phyloP scores from a whole-genome alignment of 768 basidiomycete genomes.

The Leccinum variicolor region DNA sequence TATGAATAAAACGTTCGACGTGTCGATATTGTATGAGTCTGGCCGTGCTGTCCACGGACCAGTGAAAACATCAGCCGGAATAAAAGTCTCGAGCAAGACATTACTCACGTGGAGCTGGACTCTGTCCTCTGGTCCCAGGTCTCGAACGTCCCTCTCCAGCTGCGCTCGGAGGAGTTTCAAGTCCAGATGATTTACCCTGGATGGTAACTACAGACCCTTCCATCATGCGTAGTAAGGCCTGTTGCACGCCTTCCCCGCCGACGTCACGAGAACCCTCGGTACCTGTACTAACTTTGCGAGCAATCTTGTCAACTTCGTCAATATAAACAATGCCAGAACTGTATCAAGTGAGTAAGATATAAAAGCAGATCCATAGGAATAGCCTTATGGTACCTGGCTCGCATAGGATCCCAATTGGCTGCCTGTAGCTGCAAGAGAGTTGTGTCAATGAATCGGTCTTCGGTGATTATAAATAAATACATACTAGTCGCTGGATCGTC shows the following conservation, averaged over 20 bases:
- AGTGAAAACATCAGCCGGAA: background rate
- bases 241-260: slow-evolving; percentile 94
- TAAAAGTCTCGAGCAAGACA: background rate
- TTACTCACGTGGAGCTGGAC: slow-evolving; percentile 25
- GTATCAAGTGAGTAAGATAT: slow-evolving; percentile 6
- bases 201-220: slow-evolving; percentile 87
- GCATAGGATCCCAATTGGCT: slow-evolving; percentile 82
- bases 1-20: slow-evolving; percentile 91
- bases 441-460: background rate
- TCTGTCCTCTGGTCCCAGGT: slow-evolving; percentile 48
- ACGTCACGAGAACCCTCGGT: slow-evolving; percentile 81
- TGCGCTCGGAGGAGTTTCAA: slow-evolving; percentile 43
- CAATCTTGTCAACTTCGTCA: slow-evolving; percentile 94
- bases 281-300: slow-evolving; percentile 55
- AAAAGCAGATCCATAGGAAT: background rate
- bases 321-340: slow-evolving; percentile 95
- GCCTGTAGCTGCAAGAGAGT: slow-evolving; percentile 67
- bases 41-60: slow-evolving; percentile 44
- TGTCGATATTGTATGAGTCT: slow-evolving; percentile 77
- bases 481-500: slow-evolving; percentile 79
- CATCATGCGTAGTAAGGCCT: slow-evolving; percentile 89
- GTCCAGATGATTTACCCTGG: slow-evolving; percentile 61
- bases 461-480: slow-evolving; percentile 11
- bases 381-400: slow-evolving; percentile 62
- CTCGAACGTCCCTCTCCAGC: slow-evolving; percentile 46